Evolutionary conservation across 371 early-diverging fungal genomes (phyloP).

Genomic region (Syncephalastrum contaminatum): DNA sequence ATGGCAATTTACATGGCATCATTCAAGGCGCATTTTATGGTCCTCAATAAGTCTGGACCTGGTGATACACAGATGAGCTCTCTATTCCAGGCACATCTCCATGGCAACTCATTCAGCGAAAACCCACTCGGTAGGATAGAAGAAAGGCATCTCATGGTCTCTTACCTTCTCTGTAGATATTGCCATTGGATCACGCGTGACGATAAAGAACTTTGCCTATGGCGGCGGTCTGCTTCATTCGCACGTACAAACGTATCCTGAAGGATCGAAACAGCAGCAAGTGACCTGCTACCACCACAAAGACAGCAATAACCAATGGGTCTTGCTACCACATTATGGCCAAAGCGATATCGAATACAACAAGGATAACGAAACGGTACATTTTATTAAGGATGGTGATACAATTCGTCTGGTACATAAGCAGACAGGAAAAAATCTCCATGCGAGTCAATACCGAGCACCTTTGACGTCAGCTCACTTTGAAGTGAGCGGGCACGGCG

Average conservation of each 20-base stretch:
- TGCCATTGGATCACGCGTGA: conserved; percentile 91
- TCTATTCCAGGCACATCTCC: conserved; percentile 94
- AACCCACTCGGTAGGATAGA: conserved; percentile 77
- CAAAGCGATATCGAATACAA: conserved; percentile 32
- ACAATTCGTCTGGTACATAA: conserved; percentile 83
- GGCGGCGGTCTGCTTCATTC: conserved; percentile 99
- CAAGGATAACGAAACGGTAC: conserved; percentile 34
- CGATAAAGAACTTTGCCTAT: conserved; percentile 84
- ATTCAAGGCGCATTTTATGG: conserved; percentile 91
- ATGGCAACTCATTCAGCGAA: conserved; percentile 75
- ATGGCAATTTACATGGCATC: conserved; percentile 83
- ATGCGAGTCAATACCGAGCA: conserved; percentile 81
- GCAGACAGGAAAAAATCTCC: conserved; percentile 76
- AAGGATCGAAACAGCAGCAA: conserved; percentile 95
- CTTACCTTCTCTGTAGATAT: conserved; percentile 62
- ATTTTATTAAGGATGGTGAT: conserved; percentile 78
- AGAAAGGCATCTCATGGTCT: neutral
- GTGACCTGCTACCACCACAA: conserved; percentile 98
- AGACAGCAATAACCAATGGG: conserved; percentile 97
- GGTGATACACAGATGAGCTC: conserved; percentile 99
- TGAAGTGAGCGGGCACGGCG: conserved; percentile 90
- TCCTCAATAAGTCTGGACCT: conserved; percentile 85
- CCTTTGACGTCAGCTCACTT: conserved; percentile 82
- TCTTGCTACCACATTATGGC: conserved; percentile 44
- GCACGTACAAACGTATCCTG: conserved; percentile 93